phyloP scores from a whole-genome alignment of 2,329 filamentous ascomycete species.

The Cryphonectria parasitica region DNA sequence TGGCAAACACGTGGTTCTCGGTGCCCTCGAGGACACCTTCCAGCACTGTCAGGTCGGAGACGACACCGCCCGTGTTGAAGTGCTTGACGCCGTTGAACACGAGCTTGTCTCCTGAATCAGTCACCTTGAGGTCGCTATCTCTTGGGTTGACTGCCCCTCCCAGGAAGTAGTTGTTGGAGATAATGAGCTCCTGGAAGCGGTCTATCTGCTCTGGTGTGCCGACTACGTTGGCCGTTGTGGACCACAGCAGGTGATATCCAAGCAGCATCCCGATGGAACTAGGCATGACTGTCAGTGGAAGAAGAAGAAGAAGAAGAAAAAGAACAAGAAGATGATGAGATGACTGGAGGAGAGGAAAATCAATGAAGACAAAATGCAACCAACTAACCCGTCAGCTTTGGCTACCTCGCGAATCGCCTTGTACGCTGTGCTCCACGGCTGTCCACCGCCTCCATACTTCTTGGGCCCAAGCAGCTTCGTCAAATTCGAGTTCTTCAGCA shows the following conservation, averaged over 20 bases:
- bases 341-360: background rate
- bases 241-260: constrained; percentile 69
- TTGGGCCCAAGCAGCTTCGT: constrained; percentile 44
- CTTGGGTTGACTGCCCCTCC: constrained; percentile 69
- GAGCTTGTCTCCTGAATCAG: constrained; percentile 55
- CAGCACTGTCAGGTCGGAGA: constrained; percentile 68
- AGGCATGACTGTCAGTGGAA: background rate
- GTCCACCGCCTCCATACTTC: constrained; percentile 48
- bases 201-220: constrained; percentile 64
- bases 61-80: constrained; percentile 70
- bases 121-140: constrained; percentile 64
- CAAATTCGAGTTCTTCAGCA: constrained; percentile 47
- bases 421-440: constrained; percentile 56
- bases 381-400: constrained; percentile 60
- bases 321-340: too few relatives aligned
- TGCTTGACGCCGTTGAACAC: constrained; percentile 66
- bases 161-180: constrained; percentile 67
- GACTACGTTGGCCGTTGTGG: constrained; percentile 62
- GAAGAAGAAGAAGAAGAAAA: too few relatives aligned
- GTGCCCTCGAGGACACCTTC: constrained; percentile 65
- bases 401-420: constrained; percentile 65
- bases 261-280: constrained; percentile 67
- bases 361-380: too few relatives aligned
- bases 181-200: constrained; percentile 58
- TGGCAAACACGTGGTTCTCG: constrained; percentile 64